Percentiles rank a stretch among this genome's conserved stretches.
phyloP scores from a whole-genome alignment of 176 grass and related monocot genomes.

The Dactylis glomerata region DNA sequence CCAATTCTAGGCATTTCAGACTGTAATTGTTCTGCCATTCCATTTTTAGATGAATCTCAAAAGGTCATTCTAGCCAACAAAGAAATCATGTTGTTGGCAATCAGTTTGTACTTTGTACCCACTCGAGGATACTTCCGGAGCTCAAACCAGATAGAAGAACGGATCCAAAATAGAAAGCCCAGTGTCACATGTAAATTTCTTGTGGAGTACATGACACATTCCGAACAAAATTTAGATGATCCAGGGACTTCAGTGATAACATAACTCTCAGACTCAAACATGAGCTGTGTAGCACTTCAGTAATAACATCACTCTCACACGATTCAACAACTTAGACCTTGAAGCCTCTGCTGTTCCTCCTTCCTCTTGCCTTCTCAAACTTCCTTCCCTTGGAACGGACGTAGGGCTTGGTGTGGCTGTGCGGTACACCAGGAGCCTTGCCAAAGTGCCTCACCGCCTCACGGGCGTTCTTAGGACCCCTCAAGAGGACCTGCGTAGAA shows the following conservation, averaged over 20 bases:
- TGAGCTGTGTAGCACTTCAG: neutral
- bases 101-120: no score
- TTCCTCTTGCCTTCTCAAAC: constrained; percentile 77
- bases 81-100: no score
- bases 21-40: no score
- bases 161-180: neutral
- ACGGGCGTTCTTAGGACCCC: constrained; percentile 73
- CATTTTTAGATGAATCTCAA: no score
- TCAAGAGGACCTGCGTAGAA: constrained; percentile 52
- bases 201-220: neutral
- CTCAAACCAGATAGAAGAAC: neutral
- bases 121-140: neutral
- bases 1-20: no score
- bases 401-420: constrained; percentile 77
- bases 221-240: constrained; percentile 36
- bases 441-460: constrained; percentile 82
- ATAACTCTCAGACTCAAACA: neutral
- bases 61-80: no score
- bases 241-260: constrained; percentile 9
- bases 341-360: constrained; percentile 80
- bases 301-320: constrained; percentile 12
- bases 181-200: neutral
- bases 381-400: constrained; percentile 76
- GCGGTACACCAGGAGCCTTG: constrained; percentile 64
- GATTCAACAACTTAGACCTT: constrained; percentile 38